Conservation (phyloP, 1,139 yeast genomes). For the Nakaseomyces nivariensis region DNA sequence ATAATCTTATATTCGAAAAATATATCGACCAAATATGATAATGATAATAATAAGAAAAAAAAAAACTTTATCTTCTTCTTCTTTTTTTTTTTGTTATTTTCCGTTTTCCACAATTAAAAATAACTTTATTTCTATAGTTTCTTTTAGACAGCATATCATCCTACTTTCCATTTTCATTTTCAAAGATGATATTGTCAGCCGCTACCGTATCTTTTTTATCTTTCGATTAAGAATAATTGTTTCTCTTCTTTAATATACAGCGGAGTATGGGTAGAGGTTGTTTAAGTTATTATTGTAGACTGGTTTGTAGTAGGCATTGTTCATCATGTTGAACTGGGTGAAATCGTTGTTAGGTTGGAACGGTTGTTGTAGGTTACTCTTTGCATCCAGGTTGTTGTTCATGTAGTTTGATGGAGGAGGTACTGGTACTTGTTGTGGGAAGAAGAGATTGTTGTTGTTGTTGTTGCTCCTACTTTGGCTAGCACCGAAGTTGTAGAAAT, state of each 20-base stretch:
- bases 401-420: not conserved
- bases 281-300: not conserved
- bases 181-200: too few species aligned
- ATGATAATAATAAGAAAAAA: too few species aligned
- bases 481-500: slow-evolving; percentile 12
- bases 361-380: not conserved
- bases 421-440: not conserved
- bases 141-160: too few species aligned
- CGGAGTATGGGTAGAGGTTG: slow-evolving; percentile 3
- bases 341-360: slow-evolving; percentile 1
- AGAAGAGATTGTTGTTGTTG: not conserved
- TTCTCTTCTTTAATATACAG: not conserved
- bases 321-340: not conserved
- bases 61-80: too few species aligned
- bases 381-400: slow-evolving; percentile 2
- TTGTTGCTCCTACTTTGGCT: not conserved
- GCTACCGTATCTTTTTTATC: too few species aligned
- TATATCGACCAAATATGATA: too few species aligned
- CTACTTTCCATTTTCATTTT: too few species aligned
- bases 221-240: not conserved
- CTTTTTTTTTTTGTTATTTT: too few species aligned
- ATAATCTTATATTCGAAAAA: too few species aligned
- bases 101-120: too few species aligned
- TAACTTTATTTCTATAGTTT: too few species aligned
- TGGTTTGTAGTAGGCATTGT: slow-evolving; percentile 1